Percentiles rank a stretch among this genome's conserved stretches.
Conservation (phyloP, 2,329 filamentous ascomycete species). For the Drechslera avenae region DNA sequence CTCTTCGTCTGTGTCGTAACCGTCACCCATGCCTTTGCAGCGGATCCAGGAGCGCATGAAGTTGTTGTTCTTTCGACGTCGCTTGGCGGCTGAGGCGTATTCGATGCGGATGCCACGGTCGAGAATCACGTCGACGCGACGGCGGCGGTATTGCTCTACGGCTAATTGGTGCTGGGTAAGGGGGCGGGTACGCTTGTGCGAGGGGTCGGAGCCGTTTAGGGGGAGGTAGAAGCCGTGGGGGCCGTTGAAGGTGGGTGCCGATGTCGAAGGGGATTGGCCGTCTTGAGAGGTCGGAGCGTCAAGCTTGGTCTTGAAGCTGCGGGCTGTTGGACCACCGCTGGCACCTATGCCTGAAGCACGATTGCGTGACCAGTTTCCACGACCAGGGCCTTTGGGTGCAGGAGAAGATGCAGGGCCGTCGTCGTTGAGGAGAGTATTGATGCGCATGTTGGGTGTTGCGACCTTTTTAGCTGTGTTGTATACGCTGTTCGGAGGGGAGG, state of each 20-base stretch:
- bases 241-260: slow-evolving; percentile 54
- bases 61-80: slow-evolving; percentile 67
- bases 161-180: slow-evolving; percentile 82
- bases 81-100: slow-evolving; percentile 67
- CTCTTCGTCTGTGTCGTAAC: slow-evolving; percentile 56
- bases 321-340: slow-evolving; percentile 24
- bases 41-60: slow-evolving; percentile 71
- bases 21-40: slow-evolving; percentile 55
- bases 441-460: slow-evolving; percentile 51
- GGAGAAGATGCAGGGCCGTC: slow-evolving; percentile 43
- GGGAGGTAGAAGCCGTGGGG: slow-evolving; percentile 58
- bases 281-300: slow-evolving; percentile 39
- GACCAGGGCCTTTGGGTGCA: slow-evolving; percentile 52
- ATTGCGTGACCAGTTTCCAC: slow-evolving; percentile 57
- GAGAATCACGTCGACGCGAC: slow-evolving; percentile 81
- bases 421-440: slow-evolving; percentile 56
- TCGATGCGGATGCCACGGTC: slow-evolving; percentile 72
- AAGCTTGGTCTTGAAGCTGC: slow-evolving; percentile 45
- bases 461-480: slow-evolving; percentile 47
- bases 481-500: slow-evolving; percentile 49
- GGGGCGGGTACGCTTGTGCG: slow-evolving; percentile 66
- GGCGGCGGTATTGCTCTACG: slow-evolving; percentile 76
- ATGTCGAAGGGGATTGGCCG: slow-evolving; percentile 40
- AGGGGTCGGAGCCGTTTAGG: slow-evolving; percentile 55
- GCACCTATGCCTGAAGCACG: slow-evolving; percentile 19